phyloP scores from a whole-genome alignment of 2,329 filamentous ascomycete genomes.

The Talaromyces atroroseus region DNA sequence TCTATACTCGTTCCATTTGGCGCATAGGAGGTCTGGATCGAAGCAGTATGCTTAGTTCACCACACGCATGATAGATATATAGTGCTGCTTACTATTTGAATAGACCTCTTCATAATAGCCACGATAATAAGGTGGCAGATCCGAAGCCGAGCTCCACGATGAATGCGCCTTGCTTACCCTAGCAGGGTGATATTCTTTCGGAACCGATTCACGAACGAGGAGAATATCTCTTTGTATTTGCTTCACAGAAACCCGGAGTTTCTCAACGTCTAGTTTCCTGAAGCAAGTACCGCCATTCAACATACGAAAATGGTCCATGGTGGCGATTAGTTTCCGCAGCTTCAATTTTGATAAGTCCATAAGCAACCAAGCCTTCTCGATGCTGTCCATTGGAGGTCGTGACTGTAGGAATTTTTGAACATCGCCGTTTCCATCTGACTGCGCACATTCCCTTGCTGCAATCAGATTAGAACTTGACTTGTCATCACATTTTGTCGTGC shows the following conservation, averaged over 20 bases:
- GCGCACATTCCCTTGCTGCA: not conserved
- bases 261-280: conserved; percentile 1
- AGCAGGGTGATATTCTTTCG: not conserved
- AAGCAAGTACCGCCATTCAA: not conserved
- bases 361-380: conserved; percentile 4
- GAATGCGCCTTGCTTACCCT: not conserved
- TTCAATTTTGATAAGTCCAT: not conserved
- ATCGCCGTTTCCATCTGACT: not conserved
- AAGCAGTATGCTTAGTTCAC: not conserved
- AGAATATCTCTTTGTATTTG: not conserved
- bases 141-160: not conserved
- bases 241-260: not conserved
- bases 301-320: not conserved
- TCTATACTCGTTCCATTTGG: conserved; percentile 4
- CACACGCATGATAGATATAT: not conserved
- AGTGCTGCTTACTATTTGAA: not conserved
- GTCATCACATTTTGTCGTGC: not conserved
- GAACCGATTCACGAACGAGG: not conserved
- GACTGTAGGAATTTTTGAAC: not conserved
- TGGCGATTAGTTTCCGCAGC: not conserved
- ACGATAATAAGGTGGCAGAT: not conserved
- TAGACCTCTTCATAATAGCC: conserved; percentile 1
- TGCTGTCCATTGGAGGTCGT: not conserved
- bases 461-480: not conserved
- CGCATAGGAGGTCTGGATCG: not conserved